Evolutionary conservation across 2,329 filamentous ascomycete species (phyloP), one percentile per base, ranked within the genome.

Genomic region (Diaporthe batatas): DNA sequence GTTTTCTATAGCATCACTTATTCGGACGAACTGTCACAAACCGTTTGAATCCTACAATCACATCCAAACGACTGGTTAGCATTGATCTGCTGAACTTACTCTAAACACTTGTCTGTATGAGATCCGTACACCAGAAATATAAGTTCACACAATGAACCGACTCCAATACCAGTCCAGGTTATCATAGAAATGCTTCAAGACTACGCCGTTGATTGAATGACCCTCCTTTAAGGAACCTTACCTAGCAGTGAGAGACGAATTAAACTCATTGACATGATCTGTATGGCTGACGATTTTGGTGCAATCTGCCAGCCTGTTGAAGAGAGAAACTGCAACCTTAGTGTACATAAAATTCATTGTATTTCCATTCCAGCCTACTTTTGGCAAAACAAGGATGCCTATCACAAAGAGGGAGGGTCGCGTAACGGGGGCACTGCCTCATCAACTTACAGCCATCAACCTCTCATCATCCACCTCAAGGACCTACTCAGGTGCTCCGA

Each of bases 41-140:
- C 5, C 39, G 10, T 25, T 25, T 12, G 7, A 42, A 25, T 42
- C 2, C n/a, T 16, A 59, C 34, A 42, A 11, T n/a, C 36, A 42
- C 36, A 42, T 7, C 3, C n/a, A 12, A 42, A 42, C 11, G 34
- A 42, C n/a, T 59, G 36, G 57, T 8, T 11, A 42, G 14, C 14
- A 25, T 42, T 59, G n/a, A 25, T 59, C 36, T 59, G 57, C 57
- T 25, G 36, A 42, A 42, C 57, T 42, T 25, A 36, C n/a, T 12
- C 55, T 58, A 58, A 36, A 58, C 55, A 39, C 55, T 8, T 39
- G 16, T 39, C 21, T 21, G 55, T 58, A 16, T 42, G 39, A 42
- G 39, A 6, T 42, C 14, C 16, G 12, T 14, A 42, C 6, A 42
- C 39, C 39, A 42, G 6, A 42, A 42, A 18, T 42, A 42, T 4